Base-by-base conservation (phyloP, 2,329 filamentous ascomycete species). In the Stachybotrys echinatus region DNA sequence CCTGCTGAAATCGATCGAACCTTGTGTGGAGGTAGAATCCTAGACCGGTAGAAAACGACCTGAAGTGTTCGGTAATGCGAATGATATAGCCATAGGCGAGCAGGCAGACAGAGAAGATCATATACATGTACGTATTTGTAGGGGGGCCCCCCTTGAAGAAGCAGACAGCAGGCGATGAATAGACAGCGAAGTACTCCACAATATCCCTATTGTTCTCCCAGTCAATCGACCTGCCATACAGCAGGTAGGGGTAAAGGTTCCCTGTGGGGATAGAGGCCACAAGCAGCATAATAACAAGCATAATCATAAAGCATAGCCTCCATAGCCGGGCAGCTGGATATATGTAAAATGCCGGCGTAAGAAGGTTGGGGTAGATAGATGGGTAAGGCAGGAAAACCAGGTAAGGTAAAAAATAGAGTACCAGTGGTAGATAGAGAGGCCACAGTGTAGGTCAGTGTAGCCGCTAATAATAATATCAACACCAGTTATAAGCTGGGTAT, bases 341-440 rank as follows among this genome's bases (percentile, higher is more conserved):
- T 10, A 6, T 46, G 2, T 22, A 0, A 54, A 23, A 3, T 54
- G 23, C 6, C 46, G 50, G 8, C 52, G 51, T 5, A 54, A 48
- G 6, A 48, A 53, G 0, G 51, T 54, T 0, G 53, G 31, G 4
- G 48, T 37, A 0, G 52, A 46, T 3, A 68, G 51, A 38, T 69
- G 65, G 0, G 65, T 70, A 2, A 65, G 18, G 6, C 56, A 56
- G 5, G 63, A 61, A 39, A 68, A 61, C 65, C 65, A 70, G 2
- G 61, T 64, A 0, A 69, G 51, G 23, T 63, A 51, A 12, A 63
- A 57, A 8, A 62, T 53, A 1, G 63, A 50, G 27, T 63, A 52
- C 63, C 61, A 67, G 37, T 69, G 58, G 34, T 61, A 63, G 0
- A 54, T 48, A 1, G 57, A 58, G 12, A 66, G 23, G 8, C 54